Base-by-base conservation (phyloP, 1,139 yeast genomes). In the Candida pseudocylindracea region DNA sequence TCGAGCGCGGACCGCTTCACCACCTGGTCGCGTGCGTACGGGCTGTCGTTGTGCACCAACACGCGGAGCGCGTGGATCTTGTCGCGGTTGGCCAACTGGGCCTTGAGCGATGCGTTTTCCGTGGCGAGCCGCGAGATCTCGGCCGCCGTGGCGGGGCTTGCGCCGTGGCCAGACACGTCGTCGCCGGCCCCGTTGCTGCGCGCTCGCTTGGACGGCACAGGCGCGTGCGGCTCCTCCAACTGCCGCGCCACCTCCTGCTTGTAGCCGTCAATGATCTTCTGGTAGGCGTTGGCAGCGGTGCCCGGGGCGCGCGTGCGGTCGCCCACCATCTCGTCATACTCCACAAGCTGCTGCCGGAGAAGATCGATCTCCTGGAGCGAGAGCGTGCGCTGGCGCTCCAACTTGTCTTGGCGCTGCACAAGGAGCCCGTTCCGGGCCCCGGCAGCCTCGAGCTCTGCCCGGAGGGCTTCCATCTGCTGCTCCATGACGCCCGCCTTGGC, bases 41-140 rank as follows among this genome's bases (percentile, higher is more conserved):
- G 92, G 44, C 75, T 79, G 29, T 67, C 61, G 35, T 72, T 60
- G 34, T 78, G 50, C 47, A 78, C 80, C 13, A 81, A 49, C 1
- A 79, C 59, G 32, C 72, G 62, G 3, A 27, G 15, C 60, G 46
- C 31, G 31, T 15, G 20, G 20, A 15, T 15, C 20, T 20, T 50
- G 49, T n/a, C 49, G 43, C 36, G 55, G 55, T 38, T 65, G 61
- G 10, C 37, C 25, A 27, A 46, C 36, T 6, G 54, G 37, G 11
- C 40, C 34, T 13, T 46, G 42, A 3, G 58, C 41, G 6, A 53
- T 7, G 45, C 47, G 28, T 51, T 48, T 32, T 54, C 56, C 28
- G 50, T 53, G 33, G 49, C 53, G n/a, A 57, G 40, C 29, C 49
- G 51, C 30, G 55, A 53, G 6, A 63, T 46, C 28, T 56, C 49